A percentile compares a stretch with the other conserved stretches of the same genome.
Evolutionary conservation across 495 filamentous ascomycete genomes (phyloP).

Genomic region (Xylaria venustula): DNA sequence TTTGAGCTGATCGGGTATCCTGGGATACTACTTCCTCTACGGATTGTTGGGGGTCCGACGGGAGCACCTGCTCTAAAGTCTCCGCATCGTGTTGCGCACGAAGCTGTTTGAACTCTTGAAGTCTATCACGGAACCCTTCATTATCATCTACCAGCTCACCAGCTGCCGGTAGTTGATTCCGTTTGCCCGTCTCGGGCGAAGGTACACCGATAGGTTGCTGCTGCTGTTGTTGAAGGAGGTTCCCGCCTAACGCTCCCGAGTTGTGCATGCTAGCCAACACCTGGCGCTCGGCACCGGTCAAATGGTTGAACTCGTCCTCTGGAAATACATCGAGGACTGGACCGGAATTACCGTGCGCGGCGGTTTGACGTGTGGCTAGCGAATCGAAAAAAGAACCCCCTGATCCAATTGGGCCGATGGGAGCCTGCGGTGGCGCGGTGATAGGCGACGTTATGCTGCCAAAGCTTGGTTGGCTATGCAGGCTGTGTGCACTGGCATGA

Average conservation of each 20-base stretch:
- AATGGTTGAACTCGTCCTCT: constrained; percentile 42
- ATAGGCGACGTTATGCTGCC: constrained; percentile 87
- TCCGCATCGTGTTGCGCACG: constrained; percentile 57
- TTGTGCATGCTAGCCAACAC: constrained; percentile 31
- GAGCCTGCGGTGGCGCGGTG: constrained; percentile 70
- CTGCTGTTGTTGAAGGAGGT: constrained; percentile 24
- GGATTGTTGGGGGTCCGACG: constrained; percentile 21
- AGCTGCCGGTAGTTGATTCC: constrained; percentile 39
- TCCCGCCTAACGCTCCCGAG: constrained; percentile 24
- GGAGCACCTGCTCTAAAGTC: constrained; percentile 21
- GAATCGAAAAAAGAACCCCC: constrained; percentile 68
- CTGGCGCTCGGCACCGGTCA: constrained; percentile 35
- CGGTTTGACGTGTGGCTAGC: constrained; percentile 35
- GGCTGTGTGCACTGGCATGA: constrained; percentile 88
- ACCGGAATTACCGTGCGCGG: constrained; percentile 28
- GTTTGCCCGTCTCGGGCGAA: constrained; percentile 31
- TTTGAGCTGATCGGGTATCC: constrained; percentile 1
- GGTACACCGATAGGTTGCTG: constrained; percentile 33
- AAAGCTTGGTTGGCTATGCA: constrained; percentile 94
- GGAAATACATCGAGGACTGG: constrained; percentile 46
- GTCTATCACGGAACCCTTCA: constrained; percentile 50
- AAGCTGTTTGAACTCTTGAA: constrained; percentile 56
- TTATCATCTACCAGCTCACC: constrained; percentile 49
- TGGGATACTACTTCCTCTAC: constrained; percentile 11
- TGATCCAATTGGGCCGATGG: constrained; percentile 56